Evolutionary conservation across 768 basidiomycete genomes (phyloP).

Genomic region (Lentinula lateritia): DNA sequence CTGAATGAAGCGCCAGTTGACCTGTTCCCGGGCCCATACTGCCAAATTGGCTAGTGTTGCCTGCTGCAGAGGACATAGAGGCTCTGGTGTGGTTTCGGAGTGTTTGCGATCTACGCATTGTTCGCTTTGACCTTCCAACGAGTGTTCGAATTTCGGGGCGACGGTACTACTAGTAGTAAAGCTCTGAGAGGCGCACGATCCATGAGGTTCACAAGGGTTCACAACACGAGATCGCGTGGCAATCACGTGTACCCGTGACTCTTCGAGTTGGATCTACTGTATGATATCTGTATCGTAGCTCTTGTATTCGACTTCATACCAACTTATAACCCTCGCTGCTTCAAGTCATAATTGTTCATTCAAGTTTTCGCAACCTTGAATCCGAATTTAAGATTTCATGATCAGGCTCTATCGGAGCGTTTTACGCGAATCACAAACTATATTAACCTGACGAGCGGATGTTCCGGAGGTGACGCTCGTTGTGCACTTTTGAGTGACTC

Average conservation of each 20-base stretch:
- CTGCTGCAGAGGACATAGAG: conserved; percentile 20
- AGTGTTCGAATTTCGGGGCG: not conserved
- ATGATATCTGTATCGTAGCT: too few species aligned
- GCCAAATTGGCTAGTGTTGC: not conserved
- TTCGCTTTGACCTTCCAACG: not conserved
- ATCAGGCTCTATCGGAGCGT: not conserved
- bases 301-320: too few species aligned
- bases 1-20: conserved; percentile 31
- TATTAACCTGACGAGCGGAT: not conserved
- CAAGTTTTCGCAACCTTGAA: not conserved
- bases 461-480: too few species aligned
- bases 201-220: not conserved
- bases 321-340: too few species aligned
- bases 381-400: not conserved
- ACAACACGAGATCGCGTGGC: conserved; percentile 6
- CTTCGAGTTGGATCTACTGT: too few species aligned
- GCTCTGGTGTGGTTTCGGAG: conserved; percentile 50
- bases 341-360: not conserved
- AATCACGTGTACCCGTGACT: not conserved
- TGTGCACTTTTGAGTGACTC: not conserved
- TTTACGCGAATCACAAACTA: not conserved
- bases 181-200: not conserved
- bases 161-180: not conserved
- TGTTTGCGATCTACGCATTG: conserved; percentile 56
- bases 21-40: not conserved